Conservation (phyloP, 495 filamentous ascomycete species). For the Hypoxylon crocopeplum region DNA sequence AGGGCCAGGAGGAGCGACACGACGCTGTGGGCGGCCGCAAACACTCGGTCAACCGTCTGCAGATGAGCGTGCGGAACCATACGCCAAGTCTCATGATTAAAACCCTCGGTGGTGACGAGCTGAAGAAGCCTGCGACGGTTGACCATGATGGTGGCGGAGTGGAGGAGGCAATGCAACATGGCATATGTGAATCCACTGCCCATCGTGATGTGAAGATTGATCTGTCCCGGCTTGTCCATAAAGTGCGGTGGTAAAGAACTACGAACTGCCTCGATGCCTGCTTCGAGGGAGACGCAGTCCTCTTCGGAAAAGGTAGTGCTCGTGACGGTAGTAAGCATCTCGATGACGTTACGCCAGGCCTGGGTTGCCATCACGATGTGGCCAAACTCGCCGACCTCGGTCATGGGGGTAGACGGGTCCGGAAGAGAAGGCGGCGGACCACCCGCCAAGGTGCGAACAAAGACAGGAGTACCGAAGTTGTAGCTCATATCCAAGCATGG, state of each 20-base stretch:
- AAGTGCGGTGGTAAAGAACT: slow-evolving; percentile 55
- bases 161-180: slow-evolving; percentile 58
- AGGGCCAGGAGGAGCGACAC: slow-evolving; percentile 53
- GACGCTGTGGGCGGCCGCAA: slow-evolving; percentile 58
- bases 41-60: slow-evolving; percentile 53
- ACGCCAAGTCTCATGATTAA: slow-evolving; percentile 55
- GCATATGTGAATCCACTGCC: slow-evolving; percentile 59
- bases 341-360: slow-evolving; percentile 59
- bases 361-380: slow-evolving; percentile 59
- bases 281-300: slow-evolving; percentile 50
- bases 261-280: slow-evolving; percentile 53
- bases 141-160: slow-evolving; percentile 59
- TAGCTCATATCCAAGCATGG: slow-evolving; percentile 59
- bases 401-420: slow-evolving; percentile 41
- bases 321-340: slow-evolving; percentile 58
- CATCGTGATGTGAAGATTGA: slow-evolving; percentile 61
- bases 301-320: slow-evolving; percentile 54
- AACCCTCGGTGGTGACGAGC: slow-evolving; percentile 52
- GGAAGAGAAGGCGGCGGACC: slow-evolving; percentile 44
- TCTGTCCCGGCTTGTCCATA: slow-evolving; percentile 57
- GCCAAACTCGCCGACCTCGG: slow-evolving; percentile 58
- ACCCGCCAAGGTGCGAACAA: slow-evolving; percentile 52
- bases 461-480: slow-evolving; percentile 56
- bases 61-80: slow-evolving; percentile 45
- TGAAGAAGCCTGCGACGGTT: slow-evolving; percentile 59